Evolutionary conservation across 2,329 filamentous ascomycete genomes (phyloP).

Genomic region (Botrytis galanthina): DNA sequence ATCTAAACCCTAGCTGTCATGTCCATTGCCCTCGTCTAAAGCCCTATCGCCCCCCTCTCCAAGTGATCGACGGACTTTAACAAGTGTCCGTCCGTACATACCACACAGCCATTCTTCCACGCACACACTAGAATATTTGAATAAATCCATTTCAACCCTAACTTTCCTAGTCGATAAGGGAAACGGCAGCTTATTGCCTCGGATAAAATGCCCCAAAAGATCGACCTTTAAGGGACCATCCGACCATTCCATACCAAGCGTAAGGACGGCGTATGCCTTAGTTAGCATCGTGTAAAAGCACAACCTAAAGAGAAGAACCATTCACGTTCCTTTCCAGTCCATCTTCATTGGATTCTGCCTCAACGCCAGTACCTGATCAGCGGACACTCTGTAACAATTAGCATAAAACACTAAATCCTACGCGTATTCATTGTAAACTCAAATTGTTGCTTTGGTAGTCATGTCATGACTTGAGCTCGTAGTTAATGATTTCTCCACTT

Average conservation of each 20-base stretch:
- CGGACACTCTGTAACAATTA: not conserved
- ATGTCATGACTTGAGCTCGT: not conserved
- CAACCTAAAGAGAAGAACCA: not conserved
- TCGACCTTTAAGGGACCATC: not conserved
- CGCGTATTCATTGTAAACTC: not conserved
- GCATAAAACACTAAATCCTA: not conserved
- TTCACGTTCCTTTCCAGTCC: slow-evolving; percentile 7
- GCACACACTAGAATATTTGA: slow-evolving; percentile 5
- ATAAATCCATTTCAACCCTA: not conserved
- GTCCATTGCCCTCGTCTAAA: not conserved
- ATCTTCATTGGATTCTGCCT: slow-evolving; percentile 3
- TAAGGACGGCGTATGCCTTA: not conserved
- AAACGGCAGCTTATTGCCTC: slow-evolving; percentile 4
- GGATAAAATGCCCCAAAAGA: not conserved
- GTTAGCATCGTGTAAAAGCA: not conserved
- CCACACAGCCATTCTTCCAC: not conserved
- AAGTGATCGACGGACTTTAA: slow-evolving; percentile 8
- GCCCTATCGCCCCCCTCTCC: not conserved
- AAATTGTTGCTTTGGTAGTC: not conserved
- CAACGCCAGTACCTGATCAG: not conserved
- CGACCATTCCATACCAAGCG: not conserved
- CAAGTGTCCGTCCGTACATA: slow-evolving; percentile 9
- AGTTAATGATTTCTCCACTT: not conserved
- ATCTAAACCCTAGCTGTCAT: not conserved
- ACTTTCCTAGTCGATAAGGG: not conserved